These are phyloP conservation scores for Fraxinus floribunda DNA, from an alignment of 305 asterid genomes.

Conservation along the genomic window DNA sequence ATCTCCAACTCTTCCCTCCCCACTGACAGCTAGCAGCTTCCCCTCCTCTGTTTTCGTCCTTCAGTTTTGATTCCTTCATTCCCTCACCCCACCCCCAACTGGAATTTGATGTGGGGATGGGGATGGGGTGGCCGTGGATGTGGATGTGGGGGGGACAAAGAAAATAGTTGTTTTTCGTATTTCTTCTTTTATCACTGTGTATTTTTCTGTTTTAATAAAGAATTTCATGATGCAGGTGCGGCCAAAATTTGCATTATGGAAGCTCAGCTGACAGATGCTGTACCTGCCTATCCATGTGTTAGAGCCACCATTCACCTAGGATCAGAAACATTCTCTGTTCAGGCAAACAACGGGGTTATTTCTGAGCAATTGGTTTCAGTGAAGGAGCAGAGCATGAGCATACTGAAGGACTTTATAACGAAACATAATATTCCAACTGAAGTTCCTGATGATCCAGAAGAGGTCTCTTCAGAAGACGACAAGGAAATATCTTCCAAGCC, in stretches of 20 bases:
- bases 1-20: neutral
- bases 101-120: neutral
- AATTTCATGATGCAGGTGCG: slow-evolving; percentile 28
- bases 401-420: slow-evolving; percentile 79
- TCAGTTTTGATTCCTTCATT: neutral
- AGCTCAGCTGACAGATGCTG: slow-evolving; percentile 31
- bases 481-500: slow-evolving; percentile 46
- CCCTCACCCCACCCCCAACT: neutral
- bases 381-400: slow-evolving; percentile 80
- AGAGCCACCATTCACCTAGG: slow-evolving; percentile 75
- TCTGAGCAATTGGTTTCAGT: slow-evolving; percentile 71
- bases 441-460: slow-evolving; percentile 81
- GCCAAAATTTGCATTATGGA: slow-evolving; percentile 42
- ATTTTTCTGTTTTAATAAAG: neutral
- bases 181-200: neutral
- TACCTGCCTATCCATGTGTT: slow-evolving; percentile 34
- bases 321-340: slow-evolving; percentile 58
- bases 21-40: neutral
- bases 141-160: neutral
- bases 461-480: slow-evolving; percentile 71
- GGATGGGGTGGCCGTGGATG: neutral
- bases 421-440: slow-evolving; percentile 72
- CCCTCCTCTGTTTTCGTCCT: neutral
- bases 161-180: neutral
- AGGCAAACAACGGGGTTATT: slow-evolving; percentile 52